A percentile compares a stretch with the other conserved stretches of the same genome.
Conservation (phyloP, 441 rosid genomes). For the Adansonia grandidieri region DNA sequence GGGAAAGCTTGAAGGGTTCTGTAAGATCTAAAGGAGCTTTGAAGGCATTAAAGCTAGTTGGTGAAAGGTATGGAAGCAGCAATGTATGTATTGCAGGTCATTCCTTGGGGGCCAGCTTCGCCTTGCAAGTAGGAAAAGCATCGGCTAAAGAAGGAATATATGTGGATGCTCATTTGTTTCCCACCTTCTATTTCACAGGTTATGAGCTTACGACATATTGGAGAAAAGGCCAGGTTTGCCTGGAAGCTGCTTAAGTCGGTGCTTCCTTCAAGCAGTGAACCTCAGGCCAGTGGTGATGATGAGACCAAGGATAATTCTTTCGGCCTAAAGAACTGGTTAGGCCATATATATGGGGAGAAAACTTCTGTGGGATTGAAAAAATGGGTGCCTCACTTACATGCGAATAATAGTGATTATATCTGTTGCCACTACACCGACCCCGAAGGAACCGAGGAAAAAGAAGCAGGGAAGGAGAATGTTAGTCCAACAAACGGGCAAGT, state of each 20-base stretch:
- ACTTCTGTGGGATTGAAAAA: slow-evolving; percentile 51
- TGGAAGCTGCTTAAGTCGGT: slow-evolving; percentile 78
- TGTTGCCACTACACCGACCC: slow-evolving; percentile 77
- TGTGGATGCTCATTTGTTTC: slow-evolving; percentile 82
- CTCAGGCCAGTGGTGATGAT: slow-evolving; percentile 15
- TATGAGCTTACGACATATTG: slow-evolving; percentile 79
- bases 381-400: slow-evolving; percentile 90
- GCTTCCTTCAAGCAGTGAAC: slow-evolving; percentile 59
- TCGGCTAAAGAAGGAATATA: slow-evolving; percentile 74
- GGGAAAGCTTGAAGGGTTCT: slow-evolving; percentile 96
- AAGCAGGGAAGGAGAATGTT: slow-evolving; percentile 55
- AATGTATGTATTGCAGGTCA: slow-evolving; percentile 86
- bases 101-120: slow-evolving; percentile 93
- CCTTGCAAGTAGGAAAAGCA: slow-evolving; percentile 91
- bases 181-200: slow-evolving; percentile 87
- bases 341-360: slow-evolving; percentile 1
- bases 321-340: slow-evolving; percentile 30
- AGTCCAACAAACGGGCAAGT: slow-evolving; percentile 40
- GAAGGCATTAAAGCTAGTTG: slow-evolving; percentile 61
- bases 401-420: slow-evolving; percentile 86
- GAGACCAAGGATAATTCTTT: slow-evolving; percentile 32
- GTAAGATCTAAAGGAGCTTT: slow-evolving; percentile 74
- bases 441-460: slow-evolving; percentile 40
- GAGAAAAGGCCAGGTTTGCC: slow-evolving; percentile 72
- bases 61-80: slow-evolving; percentile 69